Evolutionary conservation across 495 filamentous ascomycete species (phyloP).

Genomic region (Aspergillus bertholletiae): DNA sequence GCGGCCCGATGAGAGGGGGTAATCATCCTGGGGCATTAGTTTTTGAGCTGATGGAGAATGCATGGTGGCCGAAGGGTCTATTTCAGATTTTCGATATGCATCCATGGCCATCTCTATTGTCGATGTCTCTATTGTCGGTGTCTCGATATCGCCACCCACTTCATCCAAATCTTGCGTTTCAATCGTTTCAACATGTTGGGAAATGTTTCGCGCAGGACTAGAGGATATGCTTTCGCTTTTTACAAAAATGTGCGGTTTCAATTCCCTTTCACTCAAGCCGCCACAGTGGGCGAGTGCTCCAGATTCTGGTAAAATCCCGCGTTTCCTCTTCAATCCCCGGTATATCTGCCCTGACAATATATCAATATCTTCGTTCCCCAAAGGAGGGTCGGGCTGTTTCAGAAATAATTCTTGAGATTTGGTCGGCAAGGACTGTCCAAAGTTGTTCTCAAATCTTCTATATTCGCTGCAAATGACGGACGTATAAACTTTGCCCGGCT

Average conservation of each 20-base stretch:
- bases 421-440: background rate
- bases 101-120: constrained; percentile 44
- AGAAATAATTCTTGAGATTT: constrained; percentile 3
- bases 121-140: constrained; percentile 69
- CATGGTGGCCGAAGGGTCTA: background rate
- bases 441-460: background rate
- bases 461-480: background rate
- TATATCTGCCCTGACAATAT: constrained; percentile 33
- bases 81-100: background rate
- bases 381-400: constrained; percentile 16
- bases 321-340: constrained; percentile 21
- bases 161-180: constrained; percentile 73
- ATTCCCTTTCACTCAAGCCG: constrained; percentile 4
- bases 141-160: constrained; percentile 56
- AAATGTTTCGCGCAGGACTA: constrained; percentile 32
- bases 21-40: background rate
- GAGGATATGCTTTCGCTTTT: constrained; percentile 34
- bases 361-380: constrained; percentile 19
- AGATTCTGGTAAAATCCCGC: constrained; percentile 11
- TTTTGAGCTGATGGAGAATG: background rate
- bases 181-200: constrained; percentile 7
- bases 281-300: background rate
- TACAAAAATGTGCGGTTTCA: constrained; percentile 19
- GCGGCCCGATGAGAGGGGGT: background rate
- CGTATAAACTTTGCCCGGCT: background rate